These are phyloP conservation scores for Colletotrichum musicola DNA, from an alignment of 2,329 filamentous ascomycete genomes.

Conservation along the genomic window DNA sequence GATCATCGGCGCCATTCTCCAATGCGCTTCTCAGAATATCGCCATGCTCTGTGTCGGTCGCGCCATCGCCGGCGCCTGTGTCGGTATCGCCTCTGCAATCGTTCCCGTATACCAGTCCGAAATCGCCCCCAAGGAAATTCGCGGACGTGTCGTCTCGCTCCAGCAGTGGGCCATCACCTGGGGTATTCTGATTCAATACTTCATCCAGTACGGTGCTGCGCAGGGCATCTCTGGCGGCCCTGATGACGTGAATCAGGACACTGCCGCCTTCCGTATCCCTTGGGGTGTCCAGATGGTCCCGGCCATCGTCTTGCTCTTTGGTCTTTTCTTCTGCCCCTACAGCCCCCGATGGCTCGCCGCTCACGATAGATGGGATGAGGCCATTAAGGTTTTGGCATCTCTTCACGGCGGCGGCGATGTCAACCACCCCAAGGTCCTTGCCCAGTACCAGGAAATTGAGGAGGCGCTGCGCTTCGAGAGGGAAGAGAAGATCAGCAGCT, in stretches of 20 bases:
- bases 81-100: conserved; percentile 80
- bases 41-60: conserved; percentile 79
- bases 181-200: conserved; percentile 76
- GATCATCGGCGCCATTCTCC: conserved; percentile 65
- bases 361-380: conserved; percentile 76
- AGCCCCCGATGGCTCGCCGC: conserved; percentile 79
- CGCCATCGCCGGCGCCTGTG: conserved; percentile 77
- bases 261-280: conserved; percentile 69
- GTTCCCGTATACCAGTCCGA: conserved; percentile 80
- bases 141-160: conserved; percentile 69
- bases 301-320: conserved; percentile 64
- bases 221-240: conserved; percentile 64
- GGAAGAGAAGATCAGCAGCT: conserved; percentile 63
- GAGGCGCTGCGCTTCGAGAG: conserved; percentile 67
- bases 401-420: conserved; percentile 70
- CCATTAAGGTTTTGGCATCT: conserved; percentile 67
- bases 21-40: conserved; percentile 74
- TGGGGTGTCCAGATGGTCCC: conserved; percentile 73
- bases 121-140: conserved; percentile 69
- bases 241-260: conserved; percentile 62
- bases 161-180: conserved; percentile 81
- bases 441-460: conserved; percentile 73
- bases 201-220: conserved; percentile 74
- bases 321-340: conserved; percentile 71
- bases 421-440: conserved; percentile 70